Base-by-base conservation (phyloP, 2,329 filamentous ascomycete species). In the Botrytis byssoidea region DNA sequence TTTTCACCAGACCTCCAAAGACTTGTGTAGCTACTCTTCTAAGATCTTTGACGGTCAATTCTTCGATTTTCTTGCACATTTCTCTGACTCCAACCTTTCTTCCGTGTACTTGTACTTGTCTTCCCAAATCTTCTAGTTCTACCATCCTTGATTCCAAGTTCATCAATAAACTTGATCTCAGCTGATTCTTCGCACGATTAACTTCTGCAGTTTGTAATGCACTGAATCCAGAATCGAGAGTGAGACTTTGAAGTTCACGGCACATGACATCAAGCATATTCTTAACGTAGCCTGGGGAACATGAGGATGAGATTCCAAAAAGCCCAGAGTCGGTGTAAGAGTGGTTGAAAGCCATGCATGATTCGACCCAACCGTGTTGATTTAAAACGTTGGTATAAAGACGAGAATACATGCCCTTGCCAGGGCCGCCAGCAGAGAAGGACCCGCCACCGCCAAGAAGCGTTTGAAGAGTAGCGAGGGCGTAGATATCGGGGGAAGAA, bases 361-460 rank as follows among this genome's bases (percentile, higher is more conserved):
- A 95, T 84, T 99, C 96, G 40, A 99, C 94, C 95, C 95, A 99
- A 78, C 93, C 94, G 84, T 97, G 91, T 84, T 98, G 95, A 85
- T 99, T 99, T 70, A 99, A 89, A 0, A 98, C 95, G 82, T 98
- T 97, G 76, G 95, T 98, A 86, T 98, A 99, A 14, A 99, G 89
- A 20, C 96, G 92, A 55, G 93, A 97, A 86, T 98, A 98, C 96
- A 99, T 99, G 82, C 96, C 96, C 86, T 99, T 99, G 71, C 96
- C 96, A 7, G 96, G 96, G 0, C 96, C 96, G 79, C 96, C 96
- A 71, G 96, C 96, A 25, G 93, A 97, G 85, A 99, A 99, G 73
- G 95, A 98, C 37, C 96, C 96, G 67, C 96, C 96, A 66, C 96
- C 96, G 74, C 96, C 96, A 48, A 99, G 93, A 16, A 99, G 91